Evolutionary conservation across 108 stramenopile genomes (phyloP), one percentile per base, ranked within the genome.

Genomic region (Nitzschia sp.): DNA sequence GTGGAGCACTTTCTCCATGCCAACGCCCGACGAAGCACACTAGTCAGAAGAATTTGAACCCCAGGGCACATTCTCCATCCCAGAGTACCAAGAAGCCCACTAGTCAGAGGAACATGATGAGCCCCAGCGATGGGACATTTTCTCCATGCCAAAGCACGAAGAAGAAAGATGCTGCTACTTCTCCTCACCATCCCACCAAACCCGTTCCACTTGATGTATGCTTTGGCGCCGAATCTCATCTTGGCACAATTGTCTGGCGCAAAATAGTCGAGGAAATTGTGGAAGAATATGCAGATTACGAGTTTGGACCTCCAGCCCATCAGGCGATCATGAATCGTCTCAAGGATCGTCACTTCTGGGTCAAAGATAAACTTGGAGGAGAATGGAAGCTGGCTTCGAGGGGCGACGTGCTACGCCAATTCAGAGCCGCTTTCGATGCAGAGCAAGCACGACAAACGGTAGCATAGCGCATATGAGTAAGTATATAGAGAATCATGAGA

Each of bases 381-480:
- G 38, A 42, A 42, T 42, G 38, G 38, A 42, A 42, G 13, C 9
- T 42, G 9, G 38, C 38, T 6, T 42, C 38, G 9, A 42, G 13
- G 38, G 38, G 38, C 38, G 38, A 42, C 6, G 38, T 42, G 13
- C 9, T 42, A 42, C 38, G 38, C 38, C 38, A 42, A 42, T 42
- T 42, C 38, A 6, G 38, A 42, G 38, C 6, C 13, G 38, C 38
- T 42, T 42, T 42, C 38, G 38, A 42, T 42, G 13, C 38, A 9
- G 38, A 42, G 38, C 38, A 42, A 42, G 38, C 38, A 42, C 38
- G n/a, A n/a, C n/a, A n/a, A n/a, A n/a, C n/a, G n/a, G n/a, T n/a
- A n/a, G n/a, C n/a, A n/a, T n/a, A n/a, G n/a, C n/a, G n/a, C n/a
- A n/a, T n/a, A n/a, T n/a, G n/a, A n/a, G n/a, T n/a, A n/a, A n/a